These are phyloP conservation scores for Thielaviopsis ethacetica DNA, from an alignment of 2,329 filamentous ascomycete species.

Conservation along the genomic window DNA sequence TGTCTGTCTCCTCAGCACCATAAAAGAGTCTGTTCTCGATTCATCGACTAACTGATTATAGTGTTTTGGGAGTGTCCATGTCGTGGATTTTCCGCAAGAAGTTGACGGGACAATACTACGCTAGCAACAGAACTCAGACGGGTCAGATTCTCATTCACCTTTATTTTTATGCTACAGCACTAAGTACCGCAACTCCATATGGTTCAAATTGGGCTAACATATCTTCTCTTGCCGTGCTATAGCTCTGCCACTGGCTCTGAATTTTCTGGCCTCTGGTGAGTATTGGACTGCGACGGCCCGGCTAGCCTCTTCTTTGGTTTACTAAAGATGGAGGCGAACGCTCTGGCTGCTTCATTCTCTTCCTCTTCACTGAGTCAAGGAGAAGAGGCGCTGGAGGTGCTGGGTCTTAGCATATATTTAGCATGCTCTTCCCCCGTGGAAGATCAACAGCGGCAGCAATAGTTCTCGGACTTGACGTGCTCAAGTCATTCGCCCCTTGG, in stretches of 20 bases:
- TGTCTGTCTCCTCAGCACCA: constrained; percentile 33
- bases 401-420: constrained; percentile 11
- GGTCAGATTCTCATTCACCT: constrained; percentile 36
- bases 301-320: constrained; percentile 9
- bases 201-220: neutral
- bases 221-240: constrained; percentile 13
- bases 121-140: constrained; percentile 68
- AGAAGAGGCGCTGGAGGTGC: neutral
- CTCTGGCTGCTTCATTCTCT: neutral
- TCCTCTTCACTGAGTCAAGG: constrained; percentile 8
- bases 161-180: neutral
- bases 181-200: neutral
- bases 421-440: constrained; percentile 19
- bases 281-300: constrained; percentile 25
- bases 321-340: neutral
- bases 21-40: neutral
- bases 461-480: constrained; percentile 10
- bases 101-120: constrained; percentile 53
- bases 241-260: constrained; percentile 70
- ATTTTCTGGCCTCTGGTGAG: constrained; percentile 88
- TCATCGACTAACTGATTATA: constrained; percentile 18
- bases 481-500: neutral
- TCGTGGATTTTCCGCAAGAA: constrained; percentile 45
- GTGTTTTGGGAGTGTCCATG: constrained; percentile 44
- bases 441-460: constrained; percentile 48